Evolutionary conservation across 2,329 filamentous ascomycete genomes (phyloP).

Genomic region (Chrysoporthe puriensis): DNA sequence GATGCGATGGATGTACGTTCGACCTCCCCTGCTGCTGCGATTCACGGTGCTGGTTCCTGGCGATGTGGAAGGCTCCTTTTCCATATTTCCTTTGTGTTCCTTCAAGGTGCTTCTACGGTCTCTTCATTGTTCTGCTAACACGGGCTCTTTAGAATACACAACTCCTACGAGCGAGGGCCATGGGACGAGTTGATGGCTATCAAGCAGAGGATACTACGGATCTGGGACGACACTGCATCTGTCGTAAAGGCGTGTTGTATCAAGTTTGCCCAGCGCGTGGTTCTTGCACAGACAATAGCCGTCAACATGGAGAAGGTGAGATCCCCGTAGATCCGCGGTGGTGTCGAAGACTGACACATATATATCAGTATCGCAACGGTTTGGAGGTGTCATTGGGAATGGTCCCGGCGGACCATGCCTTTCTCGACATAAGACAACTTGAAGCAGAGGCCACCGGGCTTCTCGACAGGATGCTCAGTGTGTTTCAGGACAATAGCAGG

Average conservation of each 20-base stretch:
- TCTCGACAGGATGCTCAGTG: constrained; percentile 81
- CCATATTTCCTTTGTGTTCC: neutral
- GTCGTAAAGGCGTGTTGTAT: constrained; percentile 91
- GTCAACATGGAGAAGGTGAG: constrained; percentile 64
- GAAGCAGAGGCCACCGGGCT: constrained; percentile 93
- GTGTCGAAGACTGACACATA: neutral
- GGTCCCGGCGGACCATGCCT: constrained; percentile 79
- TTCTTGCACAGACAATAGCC: constrained; percentile 89
- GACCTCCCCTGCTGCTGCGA: neutral
- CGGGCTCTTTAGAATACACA: constrained; percentile 71
- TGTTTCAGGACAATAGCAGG: constrained; percentile 86
- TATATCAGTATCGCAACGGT: constrained; percentile 62
- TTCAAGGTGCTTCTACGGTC: neutral
- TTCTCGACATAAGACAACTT: constrained; percentile 78
- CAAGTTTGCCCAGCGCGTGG: constrained; percentile 94
- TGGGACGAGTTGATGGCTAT: constrained; percentile 90
- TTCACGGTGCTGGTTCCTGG: neutral
- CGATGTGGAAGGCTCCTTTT: neutral
- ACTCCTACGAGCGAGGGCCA: constrained; percentile 76
- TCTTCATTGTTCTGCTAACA: constrained; percentile 13
- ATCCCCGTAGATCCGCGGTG: constrained; percentile 38
- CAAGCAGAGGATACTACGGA: constrained; percentile 83
- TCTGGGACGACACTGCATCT: constrained; percentile 80
- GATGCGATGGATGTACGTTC: constrained; percentile 90
- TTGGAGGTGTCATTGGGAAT: constrained; percentile 86